phyloP scores from a whole-genome alignment of 2,329 filamentous ascomycete species.

The Akanthomyces dipterigenus region DNA sequence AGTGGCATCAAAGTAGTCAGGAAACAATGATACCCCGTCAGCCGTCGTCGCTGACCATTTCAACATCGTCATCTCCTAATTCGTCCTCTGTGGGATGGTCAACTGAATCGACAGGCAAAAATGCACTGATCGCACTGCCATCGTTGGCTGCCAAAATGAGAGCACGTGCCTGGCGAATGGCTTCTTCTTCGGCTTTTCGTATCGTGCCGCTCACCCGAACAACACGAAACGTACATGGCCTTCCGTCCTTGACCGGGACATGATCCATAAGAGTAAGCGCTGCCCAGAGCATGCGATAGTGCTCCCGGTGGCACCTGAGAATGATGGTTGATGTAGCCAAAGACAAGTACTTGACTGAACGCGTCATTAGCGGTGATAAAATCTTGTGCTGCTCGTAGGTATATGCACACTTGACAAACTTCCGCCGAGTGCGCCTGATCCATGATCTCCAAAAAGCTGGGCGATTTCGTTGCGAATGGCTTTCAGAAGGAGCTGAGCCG shows the following conservation, averaged over 20 bases:
- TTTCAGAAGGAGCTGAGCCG: slow-evolving; percentile 56
- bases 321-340: slow-evolving; percentile 92
- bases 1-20: slow-evolving; percentile 67
- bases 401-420: slow-evolving; percentile 55
- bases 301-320: slow-evolving; percentile 70
- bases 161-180: slow-evolving; percentile 67
- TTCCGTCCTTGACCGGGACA: slow-evolving; percentile 54
- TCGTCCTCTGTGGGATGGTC: slow-evolving; percentile 31
- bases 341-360: slow-evolving; percentile 82
- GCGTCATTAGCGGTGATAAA: background rate
- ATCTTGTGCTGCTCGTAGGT: background rate
- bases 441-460: slow-evolving; percentile 81
- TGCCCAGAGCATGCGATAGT: slow-evolving; percentile 86
- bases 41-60: slow-evolving; percentile 36
- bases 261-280: slow-evolving; percentile 73
- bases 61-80: slow-evolving; percentile 39
- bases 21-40: slow-evolving; percentile 50
- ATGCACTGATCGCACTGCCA: slow-evolving; percentile 22
- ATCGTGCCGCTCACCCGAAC: slow-evolving; percentile 89
- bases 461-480: slow-evolving; percentile 65
- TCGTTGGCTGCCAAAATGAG: slow-evolving; percentile 63
- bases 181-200: slow-evolving; percentile 83
- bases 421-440: slow-evolving; percentile 64
- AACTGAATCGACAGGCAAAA: slow-evolving; percentile 6
- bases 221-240: slow-evolving; percentile 73